Evolutionary conservation across 2,329 filamentous ascomycete species (phyloP).

Genomic region (Cytospora leucostoma): DNA sequence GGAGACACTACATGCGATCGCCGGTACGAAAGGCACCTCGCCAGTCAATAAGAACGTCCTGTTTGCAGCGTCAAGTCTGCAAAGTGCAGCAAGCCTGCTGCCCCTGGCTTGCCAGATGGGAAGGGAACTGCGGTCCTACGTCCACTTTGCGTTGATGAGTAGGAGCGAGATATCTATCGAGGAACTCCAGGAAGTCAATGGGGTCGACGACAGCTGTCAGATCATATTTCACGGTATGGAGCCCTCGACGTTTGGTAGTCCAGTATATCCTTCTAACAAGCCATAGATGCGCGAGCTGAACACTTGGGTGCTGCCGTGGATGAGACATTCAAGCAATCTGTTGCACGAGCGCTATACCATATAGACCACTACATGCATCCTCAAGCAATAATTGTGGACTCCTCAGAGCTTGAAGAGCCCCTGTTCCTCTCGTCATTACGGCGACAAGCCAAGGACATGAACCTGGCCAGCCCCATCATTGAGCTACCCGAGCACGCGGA

Average conservation of each 20-base stretch:
- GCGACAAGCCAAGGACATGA: conserved; percentile 14
- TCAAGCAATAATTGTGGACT: conserved; percentile 74
- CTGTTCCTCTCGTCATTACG: conserved; percentile 56
- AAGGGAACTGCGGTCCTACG: conserved; percentile 64
- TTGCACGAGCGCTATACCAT: conserved; percentile 67
- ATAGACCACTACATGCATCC: conserved; percentile 75
- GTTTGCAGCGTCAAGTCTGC: conserved; percentile 74
- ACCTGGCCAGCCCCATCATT: conserved; percentile 57
- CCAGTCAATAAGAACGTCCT: conserved; percentile 69
- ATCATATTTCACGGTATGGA: conserved; percentile 59
- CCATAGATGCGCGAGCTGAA: conserved; percentile 74
- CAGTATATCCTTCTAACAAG: conserved; percentile 3
- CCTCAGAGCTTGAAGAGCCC: conserved; percentile 63
- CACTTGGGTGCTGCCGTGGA: conserved; percentile 69
- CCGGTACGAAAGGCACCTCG: conserved; percentile 53
- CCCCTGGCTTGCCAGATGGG: conserved; percentile 90
- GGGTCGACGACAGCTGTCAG: conserved; percentile 70
- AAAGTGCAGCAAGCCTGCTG: conserved; percentile 71
- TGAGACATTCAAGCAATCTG: conserved; percentile 65
- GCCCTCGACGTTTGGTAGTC: conserved; percentile 13
- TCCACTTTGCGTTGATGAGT: conserved; percentile 82
- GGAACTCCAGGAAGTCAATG: conserved; percentile 75
- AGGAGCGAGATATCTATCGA: conserved; percentile 68
- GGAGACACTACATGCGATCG: conserved; percentile 61
- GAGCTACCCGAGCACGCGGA: conserved; percentile 67